These are phyloP conservation scores for Tephrocybe sp. DNA, from an alignment of 768 basidiomycete species.

Conservation along the genomic window DNA sequence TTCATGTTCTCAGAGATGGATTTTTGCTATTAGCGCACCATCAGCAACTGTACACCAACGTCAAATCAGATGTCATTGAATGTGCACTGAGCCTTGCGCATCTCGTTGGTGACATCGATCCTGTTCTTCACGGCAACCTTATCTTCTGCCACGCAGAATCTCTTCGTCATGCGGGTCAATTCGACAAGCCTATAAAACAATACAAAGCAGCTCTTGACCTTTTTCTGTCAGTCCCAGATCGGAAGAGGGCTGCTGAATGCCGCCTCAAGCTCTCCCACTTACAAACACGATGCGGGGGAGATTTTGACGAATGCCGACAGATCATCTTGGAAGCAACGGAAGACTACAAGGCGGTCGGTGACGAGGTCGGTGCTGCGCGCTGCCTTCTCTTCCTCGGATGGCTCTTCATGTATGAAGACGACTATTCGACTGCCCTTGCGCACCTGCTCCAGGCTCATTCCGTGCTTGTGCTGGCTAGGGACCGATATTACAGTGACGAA, in stretches of 20 bases:
- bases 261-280: background rate
- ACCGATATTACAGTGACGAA: background rate
- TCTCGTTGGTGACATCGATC: background rate
- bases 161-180: background rate
- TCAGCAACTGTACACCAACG: conserved; percentile 17
- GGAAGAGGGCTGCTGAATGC: background rate
- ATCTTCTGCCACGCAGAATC: background rate
- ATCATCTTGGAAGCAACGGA: background rate
- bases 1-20: conserved; percentile 13
- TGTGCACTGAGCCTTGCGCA: conserved; percentile 2
- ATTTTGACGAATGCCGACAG: background rate
- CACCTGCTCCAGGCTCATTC: background rate
- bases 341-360: background rate
- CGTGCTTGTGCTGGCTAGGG: background rate
- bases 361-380: background rate
- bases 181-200: background rate
- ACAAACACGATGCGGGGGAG: background rate
- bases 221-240: background rate
- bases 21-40: conserved; percentile 16
- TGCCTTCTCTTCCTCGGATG: background rate
- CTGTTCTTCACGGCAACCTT: background rate
- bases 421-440: background rate
- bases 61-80: conserved; percentile 7
- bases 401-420: background rate
- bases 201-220: background rate